phyloP scores from a whole-genome alignment of 129 eudicot genomes.

The Apium graveolens region DNA sequence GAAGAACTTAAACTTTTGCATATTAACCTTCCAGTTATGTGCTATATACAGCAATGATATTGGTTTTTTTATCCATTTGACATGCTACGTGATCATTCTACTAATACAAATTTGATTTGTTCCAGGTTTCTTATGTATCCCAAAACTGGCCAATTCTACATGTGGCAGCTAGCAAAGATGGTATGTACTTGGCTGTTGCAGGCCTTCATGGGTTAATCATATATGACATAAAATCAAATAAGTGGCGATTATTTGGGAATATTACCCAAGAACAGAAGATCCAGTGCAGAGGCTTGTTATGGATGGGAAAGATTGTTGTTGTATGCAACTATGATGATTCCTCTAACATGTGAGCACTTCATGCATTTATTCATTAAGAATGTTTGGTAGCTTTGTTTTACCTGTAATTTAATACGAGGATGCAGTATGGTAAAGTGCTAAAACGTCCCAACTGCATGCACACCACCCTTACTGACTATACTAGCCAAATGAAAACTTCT shows the following conservation, averaged over 20 bases:
- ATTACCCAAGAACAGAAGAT: slow-evolving; percentile 94
- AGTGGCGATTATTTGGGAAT: slow-evolving; percentile 94
- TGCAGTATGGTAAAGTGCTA: background rate
- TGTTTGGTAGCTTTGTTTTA: background rate
- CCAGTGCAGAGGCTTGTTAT: slow-evolving; percentile 86
- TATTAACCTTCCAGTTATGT: slow-evolving; percentile 96
- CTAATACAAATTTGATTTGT: slow-evolving; percentile 21
- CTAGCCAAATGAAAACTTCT: background rate
- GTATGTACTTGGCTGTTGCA: slow-evolving; percentile 94
- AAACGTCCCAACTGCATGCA: background rate
- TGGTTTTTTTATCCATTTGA: slow-evolving; percentile 1
- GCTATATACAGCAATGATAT: slow-evolving; percentile 1
- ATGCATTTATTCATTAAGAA: background rate
- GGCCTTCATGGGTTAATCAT: slow-evolving; percentile 90
- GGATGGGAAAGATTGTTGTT: slow-evolving; percentile 96
- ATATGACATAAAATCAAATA: slow-evolving; percentile 71
- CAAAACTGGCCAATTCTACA: slow-evolving; percentile 96
- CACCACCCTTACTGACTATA: background rate
- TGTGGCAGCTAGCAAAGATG: slow-evolving; percentile 96
- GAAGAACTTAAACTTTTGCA: slow-evolving; percentile 93
- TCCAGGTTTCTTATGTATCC: slow-evolving; percentile 86
- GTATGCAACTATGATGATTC: slow-evolving; percentile 82
- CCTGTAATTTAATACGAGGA: background rate
- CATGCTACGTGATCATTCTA: slow-evolving; percentile 10
- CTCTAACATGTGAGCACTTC: slow-evolving; percentile 56